phyloP scores from a whole-genome alignment of 495 filamentous ascomycete species.

The Neurospora tetrasperma region DNA sequence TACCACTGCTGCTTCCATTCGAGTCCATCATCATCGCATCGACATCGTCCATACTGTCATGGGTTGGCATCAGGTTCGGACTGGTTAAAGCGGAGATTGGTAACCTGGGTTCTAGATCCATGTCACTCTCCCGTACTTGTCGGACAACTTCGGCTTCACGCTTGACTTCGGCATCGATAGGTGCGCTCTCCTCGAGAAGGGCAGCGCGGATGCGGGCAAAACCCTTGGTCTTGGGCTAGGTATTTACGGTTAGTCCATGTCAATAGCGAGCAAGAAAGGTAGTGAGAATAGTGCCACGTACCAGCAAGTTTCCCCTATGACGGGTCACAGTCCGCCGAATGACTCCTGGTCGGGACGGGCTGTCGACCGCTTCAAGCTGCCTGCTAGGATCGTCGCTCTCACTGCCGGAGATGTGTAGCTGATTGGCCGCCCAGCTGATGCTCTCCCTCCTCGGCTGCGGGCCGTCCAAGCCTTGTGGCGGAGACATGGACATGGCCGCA shows the following conservation, averaged over 20 bases:
- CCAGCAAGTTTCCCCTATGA: conserved; percentile 69
- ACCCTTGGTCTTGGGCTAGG: conserved; percentile 79
- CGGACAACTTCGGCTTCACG: conserved; percentile 91
- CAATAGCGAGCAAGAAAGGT: neutral
- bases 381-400: conserved; percentile 67
- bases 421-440: conserved; percentile 75
- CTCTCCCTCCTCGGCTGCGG: conserved; percentile 62
- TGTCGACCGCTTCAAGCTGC: conserved; percentile 35
- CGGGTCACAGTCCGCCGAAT: conserved; percentile 67
- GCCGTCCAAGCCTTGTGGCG: conserved; percentile 22
- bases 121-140: conserved; percentile 73
- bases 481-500: conserved; percentile 30
- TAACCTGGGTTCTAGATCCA: conserved; percentile 37
- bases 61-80: conserved; percentile 27
- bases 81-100: conserved; percentile 42
- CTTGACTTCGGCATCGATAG: conserved; percentile 77
- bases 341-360: conserved; percentile 41
- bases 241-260: conserved; percentile 2
- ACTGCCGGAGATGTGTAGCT: conserved; percentile 71
- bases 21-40: conserved; percentile 50
- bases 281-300: conserved; percentile 31
- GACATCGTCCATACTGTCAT: conserved; percentile 46
- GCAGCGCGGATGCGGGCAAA: conserved; percentile 90
- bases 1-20: conserved; percentile 17
- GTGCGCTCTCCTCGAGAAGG: conserved; percentile 75